These are phyloP conservation scores for Plasmopara halstedii DNA, from an alignment of 352 stramenopile species.

Conservation along the genomic window DNA sequence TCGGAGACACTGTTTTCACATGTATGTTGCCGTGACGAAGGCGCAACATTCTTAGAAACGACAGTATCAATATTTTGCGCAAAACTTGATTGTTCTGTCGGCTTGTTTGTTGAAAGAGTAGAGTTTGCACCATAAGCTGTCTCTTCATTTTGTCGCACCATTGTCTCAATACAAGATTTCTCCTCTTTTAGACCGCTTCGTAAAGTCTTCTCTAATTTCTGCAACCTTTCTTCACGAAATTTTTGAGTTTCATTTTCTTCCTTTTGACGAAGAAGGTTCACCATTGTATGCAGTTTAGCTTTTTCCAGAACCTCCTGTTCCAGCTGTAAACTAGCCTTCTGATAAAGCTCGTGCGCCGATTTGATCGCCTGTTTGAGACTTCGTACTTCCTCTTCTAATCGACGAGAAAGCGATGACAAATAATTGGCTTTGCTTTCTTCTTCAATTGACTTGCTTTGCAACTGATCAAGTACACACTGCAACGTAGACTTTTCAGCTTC, in stretches of 20 bases:
- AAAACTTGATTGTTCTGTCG: too few species aligned
- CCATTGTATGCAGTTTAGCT: conserved; percentile 27
- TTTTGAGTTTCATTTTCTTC: conserved; percentile 33
- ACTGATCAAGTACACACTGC: conserved; percentile 19
- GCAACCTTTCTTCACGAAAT: conserved; percentile 31
- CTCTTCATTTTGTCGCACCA: too few species aligned
- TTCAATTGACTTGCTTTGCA: conserved; percentile 33
- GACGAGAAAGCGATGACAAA: conserved; percentile 25
- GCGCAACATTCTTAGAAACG: too few species aligned
- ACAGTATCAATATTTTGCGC: too few species aligned
- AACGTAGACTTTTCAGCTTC: conserved; percentile 34
- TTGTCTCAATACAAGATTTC: background rate
- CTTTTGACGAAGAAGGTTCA: conserved; percentile 33
- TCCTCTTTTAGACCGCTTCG: conserved; percentile 10
- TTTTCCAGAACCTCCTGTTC: conserved; percentile 48
- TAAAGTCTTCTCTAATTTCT: conserved; percentile 37
- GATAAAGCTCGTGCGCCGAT: conserved; percentile 52
- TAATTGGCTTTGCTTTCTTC: conserved; percentile 46
- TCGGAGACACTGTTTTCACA: too few species aligned
- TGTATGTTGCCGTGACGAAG: too few species aligned
- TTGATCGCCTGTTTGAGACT: conserved; percentile 48
- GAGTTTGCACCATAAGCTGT: too few species aligned
- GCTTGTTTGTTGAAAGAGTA: too few species aligned
- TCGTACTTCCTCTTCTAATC: conserved; percentile 50
- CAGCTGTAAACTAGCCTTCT: conserved; percentile 45